A percentile compares a stretch with the other conserved stretches of the same genome.
These are phyloP conservation scores for Scedosporium boydii DNA, from an alignment of 2,329 filamentous ascomycete species.

Conservation along the genomic window DNA sequence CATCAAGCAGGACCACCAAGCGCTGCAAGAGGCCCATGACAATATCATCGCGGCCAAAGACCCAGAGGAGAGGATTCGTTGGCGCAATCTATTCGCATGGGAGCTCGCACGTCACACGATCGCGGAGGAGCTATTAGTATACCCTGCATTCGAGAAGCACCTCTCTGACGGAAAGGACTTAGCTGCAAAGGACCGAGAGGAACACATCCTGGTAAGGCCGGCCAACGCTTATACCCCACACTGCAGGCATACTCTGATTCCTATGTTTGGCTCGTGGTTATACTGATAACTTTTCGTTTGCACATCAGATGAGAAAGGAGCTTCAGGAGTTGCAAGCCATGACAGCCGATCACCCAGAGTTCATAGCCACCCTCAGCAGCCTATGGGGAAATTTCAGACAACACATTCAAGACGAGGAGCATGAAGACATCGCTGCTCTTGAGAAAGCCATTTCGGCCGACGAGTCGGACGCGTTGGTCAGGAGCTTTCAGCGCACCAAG, in stretches of 20 bases:
- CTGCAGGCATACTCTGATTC: neutral
- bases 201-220: conserved; percentile 32
- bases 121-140: conserved; percentile 40
- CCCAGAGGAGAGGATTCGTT: conserved; percentile 27
- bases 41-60: conserved; percentile 23
- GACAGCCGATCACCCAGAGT: conserved; percentile 26
- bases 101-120: conserved; percentile 37
- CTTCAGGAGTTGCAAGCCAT: conserved; percentile 40
- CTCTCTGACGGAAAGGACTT: conserved; percentile 30
- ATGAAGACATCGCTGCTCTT: conserved; percentile 35
- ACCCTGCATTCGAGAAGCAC: conserved; percentile 42
- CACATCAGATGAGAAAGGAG: conserved; percentile 36
- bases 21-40: conserved; percentile 26
- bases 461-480: conserved; percentile 25
- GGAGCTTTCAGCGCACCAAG: conserved; percentile 41
- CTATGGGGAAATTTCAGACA: conserved; percentile 32
- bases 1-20: conserved; percentile 20
- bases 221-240: neutral
- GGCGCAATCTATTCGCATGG: conserved; percentile 38
- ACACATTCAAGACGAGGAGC: conserved; percentile 43
- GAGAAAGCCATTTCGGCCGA: conserved; percentile 28
- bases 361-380: conserved; percentile 29
- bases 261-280: neutral
- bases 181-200: conserved; percentile 35
- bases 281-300: neutral